These are phyloP conservation scores for Trichoderma oligosporum DNA, from an alignment of 2,329 filamentous ascomycete genomes.

Conservation along the genomic window DNA sequence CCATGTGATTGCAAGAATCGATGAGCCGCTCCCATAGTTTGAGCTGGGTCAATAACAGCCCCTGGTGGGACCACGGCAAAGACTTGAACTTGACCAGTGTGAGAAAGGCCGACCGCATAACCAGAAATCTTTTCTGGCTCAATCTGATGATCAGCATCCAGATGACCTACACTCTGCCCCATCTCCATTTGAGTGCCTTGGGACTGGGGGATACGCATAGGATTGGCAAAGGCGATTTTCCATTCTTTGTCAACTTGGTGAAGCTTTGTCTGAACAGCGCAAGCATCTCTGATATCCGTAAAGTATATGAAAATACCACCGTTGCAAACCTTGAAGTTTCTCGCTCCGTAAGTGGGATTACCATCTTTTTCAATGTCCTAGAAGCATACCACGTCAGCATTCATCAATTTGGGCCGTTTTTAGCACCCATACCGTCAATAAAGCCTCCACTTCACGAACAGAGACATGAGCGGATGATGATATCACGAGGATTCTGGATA, in stretches of 20 bases:
- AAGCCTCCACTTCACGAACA: slow-evolving; percentile 40
- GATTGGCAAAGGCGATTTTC: slow-evolving; percentile 30
- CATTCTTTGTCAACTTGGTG: slow-evolving; percentile 44
- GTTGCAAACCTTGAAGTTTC: slow-evolving; percentile 34
- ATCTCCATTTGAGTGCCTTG: not conserved
- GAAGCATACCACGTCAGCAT: slow-evolving; percentile 17
- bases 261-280: slow-evolving; percentile 46
- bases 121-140: not conserved
- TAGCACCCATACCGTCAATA: slow-evolving; percentile 42
- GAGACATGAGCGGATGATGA: slow-evolving; percentile 33
- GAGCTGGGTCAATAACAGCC: slow-evolving; percentile 27
- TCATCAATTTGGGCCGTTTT: not conserved
- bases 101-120: not conserved
- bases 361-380: slow-evolving; percentile 40
- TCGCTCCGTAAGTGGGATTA: slow-evolving; percentile 36
- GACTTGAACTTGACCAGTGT: slow-evolving; percentile 31
- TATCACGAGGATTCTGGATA: slow-evolving; percentile 46
- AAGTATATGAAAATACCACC: slow-evolving; percentile 54
- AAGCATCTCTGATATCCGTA: slow-evolving; percentile 58
- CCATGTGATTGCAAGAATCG: slow-evolving; percentile 45
- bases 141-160: not conserved
- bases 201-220: not conserved
- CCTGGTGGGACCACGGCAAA: slow-evolving; percentile 25
- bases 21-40: slow-evolving; percentile 34
- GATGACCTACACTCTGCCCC: not conserved